Evolutionary conservation across 257 asterid genomes (phyloP), one percentile per base, ranked within the genome.

Genomic region (Dorcoceras hygrometricum): DNA sequence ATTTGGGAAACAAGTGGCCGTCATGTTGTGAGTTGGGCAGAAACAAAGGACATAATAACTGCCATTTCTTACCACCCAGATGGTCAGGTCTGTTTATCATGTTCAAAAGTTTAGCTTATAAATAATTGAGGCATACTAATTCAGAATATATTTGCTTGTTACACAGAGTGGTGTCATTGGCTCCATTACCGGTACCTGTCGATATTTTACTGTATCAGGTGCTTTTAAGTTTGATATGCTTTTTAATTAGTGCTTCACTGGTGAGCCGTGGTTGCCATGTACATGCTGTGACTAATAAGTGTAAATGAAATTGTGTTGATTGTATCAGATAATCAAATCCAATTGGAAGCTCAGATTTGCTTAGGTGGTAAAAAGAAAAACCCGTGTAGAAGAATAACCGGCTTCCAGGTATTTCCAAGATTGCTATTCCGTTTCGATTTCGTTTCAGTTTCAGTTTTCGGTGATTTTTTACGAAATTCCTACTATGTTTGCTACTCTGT

Each of bases 21-120:
- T 71, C 90, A 86, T 70, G 99, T 94, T 77, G 83, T 90, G 68
- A 87, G 84, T 62, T 94, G 99, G 99, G 65, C 76, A 4, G 97
- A 94, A 75, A 74, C 79, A 14, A 88, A 76, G 81, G 99, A 90
- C 76, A 90, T 91, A 74, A 84, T 94, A 39, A 86, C 96, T 56
- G 99, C 96, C 28, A 85, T 90, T 77, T 85, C 96, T 70, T 90
- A 83, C 74, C 80, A 76, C 60, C 96, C 98, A 29, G 92, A 86
- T 88, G 99, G 95, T 3, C 77, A 81, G 97, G 99, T 93, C 51
- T 58, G 77, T 67, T 63, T 16, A 31, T 16, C 48, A 8, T 19
- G 10, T 58, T 69, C 5, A 28, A 6, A 16, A 12, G 26, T 51
- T 19, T 12, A 27, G 34, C 24, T 57, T 67, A 59, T 32, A 31